These are phyloP conservation scores for Aspergillus thermomutatus DNA, from an alignment of 2,329 filamentous ascomycete genomes.

Conservation along the genomic window DNA sequence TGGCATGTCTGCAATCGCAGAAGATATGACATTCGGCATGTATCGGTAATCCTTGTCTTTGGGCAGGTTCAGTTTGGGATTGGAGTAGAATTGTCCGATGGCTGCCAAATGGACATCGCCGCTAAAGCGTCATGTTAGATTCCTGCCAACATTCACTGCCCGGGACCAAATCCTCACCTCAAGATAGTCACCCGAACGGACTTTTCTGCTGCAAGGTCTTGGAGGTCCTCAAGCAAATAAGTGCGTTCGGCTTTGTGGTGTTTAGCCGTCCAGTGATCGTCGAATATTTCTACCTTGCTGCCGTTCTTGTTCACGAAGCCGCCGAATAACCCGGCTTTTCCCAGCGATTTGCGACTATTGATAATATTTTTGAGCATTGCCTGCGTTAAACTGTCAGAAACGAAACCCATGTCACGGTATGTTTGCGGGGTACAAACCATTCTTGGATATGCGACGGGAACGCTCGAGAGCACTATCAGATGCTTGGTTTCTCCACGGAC, in stretches of 20 bases:
- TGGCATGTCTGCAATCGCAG: slow-evolving; percentile 89
- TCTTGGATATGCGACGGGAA: slow-evolving; percentile 78
- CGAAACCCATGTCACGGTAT: slow-evolving; percentile 29
- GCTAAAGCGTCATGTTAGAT: slow-evolving; percentile 39
- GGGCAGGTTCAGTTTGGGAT: slow-evolving; percentile 72
- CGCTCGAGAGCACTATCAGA: slow-evolving; percentile 78
- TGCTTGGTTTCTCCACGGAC: slow-evolving; percentile 83
- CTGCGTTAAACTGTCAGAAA: slow-evolving; percentile 43
- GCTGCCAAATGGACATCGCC: slow-evolving; percentile 93
- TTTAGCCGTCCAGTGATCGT: slow-evolving; percentile 97
- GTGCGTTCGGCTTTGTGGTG: slow-evolving; percentile 89
- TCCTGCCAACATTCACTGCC: not conserved
- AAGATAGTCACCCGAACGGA: slow-evolving; percentile 89
- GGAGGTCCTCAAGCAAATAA: slow-evolving; percentile 82
- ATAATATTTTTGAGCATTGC: slow-evolving; percentile 65
- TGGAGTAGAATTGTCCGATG: slow-evolving; percentile 92
- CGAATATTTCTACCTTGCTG: slow-evolving; percentile 84
- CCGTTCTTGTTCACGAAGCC: slow-evolving; percentile 83
- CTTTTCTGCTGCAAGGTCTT: slow-evolving; percentile 89
- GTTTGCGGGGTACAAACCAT: slow-evolving; percentile 52
- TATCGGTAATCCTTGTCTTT: slow-evolving; percentile 94
- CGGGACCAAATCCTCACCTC: slow-evolving; percentile 47
- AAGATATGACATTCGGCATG: slow-evolving; percentile 94
- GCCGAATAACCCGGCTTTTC: slow-evolving; percentile 75
- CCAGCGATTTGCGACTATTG: slow-evolving; percentile 83